Evolutionary conservation across 306 rosid genomes (phyloP).

Genomic region (Castanea sativa): DNA sequence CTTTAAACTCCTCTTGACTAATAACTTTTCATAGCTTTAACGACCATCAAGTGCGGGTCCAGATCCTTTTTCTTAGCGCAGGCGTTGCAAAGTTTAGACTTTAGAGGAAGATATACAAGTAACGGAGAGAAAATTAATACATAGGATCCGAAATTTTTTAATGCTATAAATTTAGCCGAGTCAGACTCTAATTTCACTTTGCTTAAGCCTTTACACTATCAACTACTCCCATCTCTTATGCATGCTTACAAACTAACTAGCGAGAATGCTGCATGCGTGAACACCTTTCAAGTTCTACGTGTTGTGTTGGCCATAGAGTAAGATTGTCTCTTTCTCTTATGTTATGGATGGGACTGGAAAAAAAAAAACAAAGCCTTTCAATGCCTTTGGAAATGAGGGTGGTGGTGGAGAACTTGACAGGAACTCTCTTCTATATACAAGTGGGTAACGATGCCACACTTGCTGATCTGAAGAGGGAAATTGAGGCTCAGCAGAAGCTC

Average conservation of each 20-base stretch:
- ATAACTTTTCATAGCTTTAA: neutral
- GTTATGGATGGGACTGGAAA: neutral
- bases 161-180: neutral
- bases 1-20: neutral
- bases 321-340: neutral
- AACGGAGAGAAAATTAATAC: neutral
- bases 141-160: neutral
- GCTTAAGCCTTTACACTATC: neutral
- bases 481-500: constrained; percentile 46
- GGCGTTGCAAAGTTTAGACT: neutral
- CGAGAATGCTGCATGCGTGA: constrained; percentile 47
- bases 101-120: constrained; percentile 12
- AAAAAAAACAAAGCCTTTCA: neutral
- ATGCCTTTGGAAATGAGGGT: constrained; percentile 29
- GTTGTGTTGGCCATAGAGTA: neutral
- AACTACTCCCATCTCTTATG: neutral
- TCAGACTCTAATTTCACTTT: neutral
- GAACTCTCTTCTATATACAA: constrained; percentile 41
- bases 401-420: constrained; percentile 47
- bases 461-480: constrained; percentile 47
- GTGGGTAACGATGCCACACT: constrained; percentile 41
- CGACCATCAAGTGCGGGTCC: neutral
- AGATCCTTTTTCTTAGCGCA: constrained; percentile 12
- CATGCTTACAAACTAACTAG: constrained; percentile 37
- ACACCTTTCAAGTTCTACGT: constrained; percentile 4